phyloP scores from a whole-genome alignment of 345 rosid genomes.

The Psidium guajava region DNA sequence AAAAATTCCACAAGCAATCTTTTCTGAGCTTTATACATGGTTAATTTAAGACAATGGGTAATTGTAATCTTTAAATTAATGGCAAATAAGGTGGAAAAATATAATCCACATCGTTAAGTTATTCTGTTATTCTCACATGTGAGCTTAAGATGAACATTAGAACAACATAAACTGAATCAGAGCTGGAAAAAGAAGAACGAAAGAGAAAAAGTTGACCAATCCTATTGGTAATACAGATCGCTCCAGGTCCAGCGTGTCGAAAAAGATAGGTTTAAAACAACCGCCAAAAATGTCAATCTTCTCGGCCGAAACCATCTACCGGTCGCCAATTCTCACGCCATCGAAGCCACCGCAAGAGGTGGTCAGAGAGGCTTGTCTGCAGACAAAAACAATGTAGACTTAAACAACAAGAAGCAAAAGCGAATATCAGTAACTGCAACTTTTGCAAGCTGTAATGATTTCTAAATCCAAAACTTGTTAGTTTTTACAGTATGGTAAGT shows the following conservation, averaged over 20 bases:
- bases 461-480: neutral
- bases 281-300: neutral
- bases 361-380: neutral
- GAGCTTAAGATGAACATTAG: neutral
- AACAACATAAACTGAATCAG: neutral
- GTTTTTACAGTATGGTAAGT: neutral
- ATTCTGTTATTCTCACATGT: neutral
- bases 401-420: neutral
- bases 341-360: neutral
- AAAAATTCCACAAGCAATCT: too few species aligned
- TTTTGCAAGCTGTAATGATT: neutral
- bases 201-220: neutral
- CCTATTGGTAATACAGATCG: neutral
- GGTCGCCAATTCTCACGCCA: neutral
- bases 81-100: neutral
- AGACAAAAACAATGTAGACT: neutral
- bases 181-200: neutral
- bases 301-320: neutral
- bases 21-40: too few species aligned
- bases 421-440: neutral
- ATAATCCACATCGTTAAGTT: neutral
- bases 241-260: neutral
- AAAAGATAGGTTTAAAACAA: neutral
- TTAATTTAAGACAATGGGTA: too few species aligned
- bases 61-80: too few species aligned